These are phyloP conservation scores for Rachicladosporium sp. DNA, from an alignment of 2,329 filamentous ascomycete genomes.

Conservation along the genomic window DNA sequence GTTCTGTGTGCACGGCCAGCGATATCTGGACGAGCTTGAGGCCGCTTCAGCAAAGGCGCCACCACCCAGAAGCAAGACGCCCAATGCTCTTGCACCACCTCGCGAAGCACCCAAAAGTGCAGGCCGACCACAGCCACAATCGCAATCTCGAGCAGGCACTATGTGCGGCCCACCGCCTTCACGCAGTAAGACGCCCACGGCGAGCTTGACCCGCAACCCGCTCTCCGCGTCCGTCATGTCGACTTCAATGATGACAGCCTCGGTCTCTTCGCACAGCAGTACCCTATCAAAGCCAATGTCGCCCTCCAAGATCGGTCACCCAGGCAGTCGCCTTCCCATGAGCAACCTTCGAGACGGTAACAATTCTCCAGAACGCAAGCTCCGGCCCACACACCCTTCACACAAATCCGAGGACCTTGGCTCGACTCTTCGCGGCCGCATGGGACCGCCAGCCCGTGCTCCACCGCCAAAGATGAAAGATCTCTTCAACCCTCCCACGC, in stretches of 20 bases:
- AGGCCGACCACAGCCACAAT: slow-evolving; percentile 10
- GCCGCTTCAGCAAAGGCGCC: slow-evolving; percentile 46
- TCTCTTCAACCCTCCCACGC: slow-evolving; percentile 46
- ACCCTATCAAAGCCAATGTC: slow-evolving; percentile 2
- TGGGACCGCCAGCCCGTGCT: slow-evolving; percentile 37
- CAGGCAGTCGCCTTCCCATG: slow-evolving; percentile 50
- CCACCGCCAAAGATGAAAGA: slow-evolving; percentile 92
- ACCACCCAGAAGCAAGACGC: slow-evolving; percentile 53
- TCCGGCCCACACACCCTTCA: slow-evolving; percentile 23
- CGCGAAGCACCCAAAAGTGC: slow-evolving; percentile 20
- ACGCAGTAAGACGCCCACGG: slow-evolving; percentile 32
- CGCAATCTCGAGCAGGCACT: slow-evolving; percentile 26
- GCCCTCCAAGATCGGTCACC: slow-evolving; percentile 52
- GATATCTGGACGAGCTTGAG: slow-evolving; percentile 79
- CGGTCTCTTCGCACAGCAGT: slow-evolving; percentile 30
- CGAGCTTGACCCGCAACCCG: slow-evolving; percentile 21
- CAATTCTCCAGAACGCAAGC: slow-evolving; percentile 68
- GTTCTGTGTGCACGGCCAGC: slow-evolving; percentile 84
- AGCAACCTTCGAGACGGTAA: slow-evolving; percentile 56
- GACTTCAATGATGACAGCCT: slow-evolving; percentile 22
- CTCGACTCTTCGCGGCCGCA: slow-evolving; percentile 22
- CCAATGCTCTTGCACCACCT: slow-evolving; percentile 26
- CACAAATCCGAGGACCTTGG: slow-evolving; percentile 30
- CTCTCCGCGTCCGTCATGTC: slow-evolving; percentile 15
- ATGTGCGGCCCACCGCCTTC: slow-evolving; percentile 29